Percentiles rank a stretch among this genome's conserved stretches.
phyloP scores from a whole-genome alignment of 2,329 filamentous ascomycete genomes.

The Albifimbria verrucaria region DNA sequence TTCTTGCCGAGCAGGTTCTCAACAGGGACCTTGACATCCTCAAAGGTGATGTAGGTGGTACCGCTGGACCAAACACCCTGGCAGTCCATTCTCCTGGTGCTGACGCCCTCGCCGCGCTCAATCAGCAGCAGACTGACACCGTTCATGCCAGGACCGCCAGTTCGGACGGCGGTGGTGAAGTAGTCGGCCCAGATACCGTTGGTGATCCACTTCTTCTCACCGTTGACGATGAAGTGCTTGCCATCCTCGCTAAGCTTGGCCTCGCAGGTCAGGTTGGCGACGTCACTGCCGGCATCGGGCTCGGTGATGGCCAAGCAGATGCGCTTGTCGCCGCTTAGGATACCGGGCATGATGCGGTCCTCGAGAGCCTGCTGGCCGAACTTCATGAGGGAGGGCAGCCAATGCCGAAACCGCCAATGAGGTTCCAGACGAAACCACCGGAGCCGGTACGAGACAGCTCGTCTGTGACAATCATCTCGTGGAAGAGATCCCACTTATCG shows the following conservation, averaged over 20 bases:
- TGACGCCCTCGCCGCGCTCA: conserved; percentile 84
- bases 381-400: conserved; percentile 89
- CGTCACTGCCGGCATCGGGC: conserved; percentile 90
- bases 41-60: conserved; percentile 96
- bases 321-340: conserved; percentile 89
- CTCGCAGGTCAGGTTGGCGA: conserved; percentile 93
- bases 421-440: conserved; percentile 94
- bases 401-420: conserved; percentile 95
- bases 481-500: conserved; percentile 97
- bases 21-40: conserved; percentile 99
- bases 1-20: conserved; percentile 97
- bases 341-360: conserved; percentile 82
- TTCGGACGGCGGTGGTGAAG: conserved; percentile 95
- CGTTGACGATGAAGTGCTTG: conserved; percentile 99
- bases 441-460: conserved; percentile 86
- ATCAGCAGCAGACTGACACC: conserved; percentile 89
- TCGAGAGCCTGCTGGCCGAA: conserved; percentile 83
- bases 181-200: conserved; percentile 97
- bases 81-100: conserved; percentile 95
- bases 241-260: conserved; percentile 92
- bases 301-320: conserved; percentile 98
- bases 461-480: conserved; percentile 93
- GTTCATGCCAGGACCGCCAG: conserved; percentile 85
- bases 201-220: conserved; percentile 99
- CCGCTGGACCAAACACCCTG: conserved; percentile 95